Evolutionary conservation across 768 basidiomycete species (phyloP).

Genomic region (Tulasnella sp.): DNA sequence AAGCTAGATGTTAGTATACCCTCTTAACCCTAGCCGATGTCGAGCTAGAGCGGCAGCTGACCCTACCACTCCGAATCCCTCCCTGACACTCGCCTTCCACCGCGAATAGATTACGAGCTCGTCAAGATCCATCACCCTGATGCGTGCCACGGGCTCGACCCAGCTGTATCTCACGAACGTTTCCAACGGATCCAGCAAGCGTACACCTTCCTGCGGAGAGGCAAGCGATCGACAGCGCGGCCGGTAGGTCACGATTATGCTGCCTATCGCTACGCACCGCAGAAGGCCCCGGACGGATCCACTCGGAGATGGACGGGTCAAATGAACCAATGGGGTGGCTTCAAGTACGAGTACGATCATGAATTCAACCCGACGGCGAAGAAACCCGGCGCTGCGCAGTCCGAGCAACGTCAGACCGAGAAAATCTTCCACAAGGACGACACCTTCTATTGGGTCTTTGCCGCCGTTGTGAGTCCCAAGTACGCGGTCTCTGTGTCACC

Average conservation of each 20-base stretch:
- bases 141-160: constrained; percentile 25
- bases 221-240: neutral
- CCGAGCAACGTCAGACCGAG: neutral
- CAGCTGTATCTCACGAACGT: constrained; percentile 39
- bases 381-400: neutral
- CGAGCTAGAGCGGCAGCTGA: neutral
- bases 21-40: neutral
- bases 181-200: constrained; percentile 61
- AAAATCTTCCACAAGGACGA: neutral
- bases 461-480: neutral
- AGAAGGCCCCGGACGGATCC: neutral
- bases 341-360: constrained; percentile 5
- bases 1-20: constrained; percentile 40
- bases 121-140: constrained; percentile 74
- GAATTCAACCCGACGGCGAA: constrained; percentile 3
- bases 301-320: neutral
- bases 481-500: neutral
- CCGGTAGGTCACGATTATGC: neutral
- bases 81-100: neutral
- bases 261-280: neutral
- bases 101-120: constrained; percentile 58
- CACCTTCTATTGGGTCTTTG: neutral
- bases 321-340: constrained; percentile 14
- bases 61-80: constrained; percentile 4
- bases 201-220: constrained; percentile 43